These are phyloP conservation scores for Triticum dicoccoides DNA, from an alignment of 176 grass and related monocot genomes.

Conservation along the genomic window DNA sequence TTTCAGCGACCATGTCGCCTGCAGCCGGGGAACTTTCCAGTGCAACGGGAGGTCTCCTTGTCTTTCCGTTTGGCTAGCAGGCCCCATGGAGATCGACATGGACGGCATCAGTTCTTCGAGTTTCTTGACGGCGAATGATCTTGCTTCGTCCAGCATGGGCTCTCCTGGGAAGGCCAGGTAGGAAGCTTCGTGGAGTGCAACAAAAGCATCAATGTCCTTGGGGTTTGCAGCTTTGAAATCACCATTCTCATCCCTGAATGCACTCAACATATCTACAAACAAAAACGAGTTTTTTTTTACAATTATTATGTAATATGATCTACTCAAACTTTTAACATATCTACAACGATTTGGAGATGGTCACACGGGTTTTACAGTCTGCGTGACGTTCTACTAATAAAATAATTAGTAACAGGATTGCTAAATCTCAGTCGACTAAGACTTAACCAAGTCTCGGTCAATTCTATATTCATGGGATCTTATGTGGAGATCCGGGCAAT, in stretches of 20 bases:
- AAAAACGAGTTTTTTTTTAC: neutral
- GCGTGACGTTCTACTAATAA: too few relatives aligned
- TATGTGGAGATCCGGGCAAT: too few relatives aligned
- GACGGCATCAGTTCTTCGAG: constrained; percentile 10
- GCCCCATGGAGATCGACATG: too few relatives aligned
- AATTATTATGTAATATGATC: neutral
- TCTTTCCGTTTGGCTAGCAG: too few relatives aligned
- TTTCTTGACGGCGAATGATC: neutral
- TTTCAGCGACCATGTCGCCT: constrained; percentile 3
- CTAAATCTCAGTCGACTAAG: too few relatives aligned
- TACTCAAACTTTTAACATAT: neutral
- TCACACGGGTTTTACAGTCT: too few relatives aligned
- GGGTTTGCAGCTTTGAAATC: neutral
- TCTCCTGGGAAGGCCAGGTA: constrained; percentile 31
- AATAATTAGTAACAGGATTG: too few relatives aligned
- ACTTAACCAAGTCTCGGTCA: too few relatives aligned
- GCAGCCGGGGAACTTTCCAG: constrained; percentile 24
- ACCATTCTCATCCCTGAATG: neutral
- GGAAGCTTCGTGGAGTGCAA: constrained; percentile 27
- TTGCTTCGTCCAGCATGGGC: constrained; percentile 3
- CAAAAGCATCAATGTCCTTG: neutral
- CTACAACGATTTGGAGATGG: too few relatives aligned
- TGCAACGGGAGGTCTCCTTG: neutral
- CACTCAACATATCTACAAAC: constrained; percentile 15
- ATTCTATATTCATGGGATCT: too few relatives aligned